A percentile compares a stretch with the other conserved stretches of the same genome.
Evolutionary conservation across 441 rosid species (phyloP).

Genomic region (Eruca vesicaria): DNA sequence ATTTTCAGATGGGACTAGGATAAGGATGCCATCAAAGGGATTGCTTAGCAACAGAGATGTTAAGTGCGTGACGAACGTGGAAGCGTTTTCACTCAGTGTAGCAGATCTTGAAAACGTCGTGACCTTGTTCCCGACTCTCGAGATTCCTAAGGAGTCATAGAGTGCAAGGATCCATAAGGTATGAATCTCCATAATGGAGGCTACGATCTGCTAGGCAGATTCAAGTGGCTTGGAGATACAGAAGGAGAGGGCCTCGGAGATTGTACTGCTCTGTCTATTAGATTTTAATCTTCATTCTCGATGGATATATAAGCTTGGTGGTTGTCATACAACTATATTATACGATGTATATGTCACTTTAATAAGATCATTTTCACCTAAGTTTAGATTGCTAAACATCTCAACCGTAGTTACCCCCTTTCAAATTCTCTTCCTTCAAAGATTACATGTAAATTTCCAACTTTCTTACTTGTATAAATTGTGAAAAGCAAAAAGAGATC

Average conservation of each 20-base stretch:
- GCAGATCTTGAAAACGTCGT: conserved; percentile 84
- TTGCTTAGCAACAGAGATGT: conserved; percentile 60
- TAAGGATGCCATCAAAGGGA: conserved; percentile 46
- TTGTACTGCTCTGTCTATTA: neutral
- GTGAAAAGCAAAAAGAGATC: too few species aligned
- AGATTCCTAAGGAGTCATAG: conserved; percentile 57
- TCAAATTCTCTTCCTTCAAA: neutral
- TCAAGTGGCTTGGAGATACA: conserved; percentile 86
- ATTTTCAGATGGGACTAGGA: conserved; percentile 55
- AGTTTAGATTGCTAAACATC: neutral
- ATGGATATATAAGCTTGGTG: neutral
- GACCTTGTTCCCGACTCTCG: conserved; percentile 42
- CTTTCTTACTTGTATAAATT: too few species aligned
- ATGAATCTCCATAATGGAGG: neutral
- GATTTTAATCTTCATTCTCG: conserved; percentile 1
- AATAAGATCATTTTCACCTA: neutral
- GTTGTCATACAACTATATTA: neutral
- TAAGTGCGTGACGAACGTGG: conserved; percentile 70
- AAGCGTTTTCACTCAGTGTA: conserved; percentile 79
- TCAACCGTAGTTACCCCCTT: neutral
- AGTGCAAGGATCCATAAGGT: conserved; percentile 51
- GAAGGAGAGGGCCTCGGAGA: conserved; percentile 46
- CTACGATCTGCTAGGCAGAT: conserved; percentile 38
- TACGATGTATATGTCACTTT: neutral
- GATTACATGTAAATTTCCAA: too few species aligned